Base-by-base conservation (phyloP, 805 yeast genomes). In the Wickerhamiella lipophila region DNA sequence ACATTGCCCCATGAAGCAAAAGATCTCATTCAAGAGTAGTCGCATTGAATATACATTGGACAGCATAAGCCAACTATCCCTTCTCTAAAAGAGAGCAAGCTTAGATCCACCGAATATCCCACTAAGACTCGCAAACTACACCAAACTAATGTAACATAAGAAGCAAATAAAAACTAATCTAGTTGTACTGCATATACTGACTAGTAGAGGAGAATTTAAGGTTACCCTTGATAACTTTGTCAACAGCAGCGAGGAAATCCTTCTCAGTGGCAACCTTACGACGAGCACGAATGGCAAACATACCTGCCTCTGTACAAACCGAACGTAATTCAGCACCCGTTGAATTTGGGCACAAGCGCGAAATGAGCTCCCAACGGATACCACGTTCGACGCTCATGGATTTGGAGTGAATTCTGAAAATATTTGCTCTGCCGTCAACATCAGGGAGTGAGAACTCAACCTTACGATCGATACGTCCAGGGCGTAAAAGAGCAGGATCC, bases 301-400 rank as follows among this genome's bases (percentile, higher is more conserved):
- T 92, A 60, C 99, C 99, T 3, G 98, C 98, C 67, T 92, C 99
- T 1, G 98, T 92, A 67, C 98, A 92, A 15, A 92, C 98, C 6
- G 97, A 89, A 64, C 98, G 81, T 59, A 92, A 74, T 70, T 92
- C 98, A 2, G 99, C 99, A 67, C 99, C 99, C 1, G 98, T 92
- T 16, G 95, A 83, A 65, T 94, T 92, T 53, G 98, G 98, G 71
- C 98, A 92, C 62, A 92, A 73, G 64, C 99, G 77, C 18, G 97
- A 88, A 61, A 92, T 92, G 61, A 92, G 76, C 69, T 92, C 98
- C 99, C 99, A 92, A 68, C 98, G 80, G 51, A 92, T 92, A 60
- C 86, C 94, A 63, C 95, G 81, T 67, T 92, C 99, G 56, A 88
- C 92, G 58, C 95, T 83, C 98, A 92, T 92, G 47, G 95, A 81